A percentile compares a stretch with the other conserved stretches of the same genome.
Conservation (phyloP, 164 flowering plant species). For the Litsea cubeba region DNA sequence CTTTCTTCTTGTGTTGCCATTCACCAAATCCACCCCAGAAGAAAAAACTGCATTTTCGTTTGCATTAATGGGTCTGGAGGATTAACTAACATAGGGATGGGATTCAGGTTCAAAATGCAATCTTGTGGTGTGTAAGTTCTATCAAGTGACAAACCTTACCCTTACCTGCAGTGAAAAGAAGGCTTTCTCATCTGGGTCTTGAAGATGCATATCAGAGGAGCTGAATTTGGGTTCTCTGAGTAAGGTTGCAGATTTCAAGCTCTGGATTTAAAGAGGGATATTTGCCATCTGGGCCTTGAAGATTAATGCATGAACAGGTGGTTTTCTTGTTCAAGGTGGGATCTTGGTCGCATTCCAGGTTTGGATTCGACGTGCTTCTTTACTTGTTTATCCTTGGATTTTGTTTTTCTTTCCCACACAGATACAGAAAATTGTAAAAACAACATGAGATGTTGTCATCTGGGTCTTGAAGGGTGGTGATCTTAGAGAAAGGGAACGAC, state of each 20-base stretch:
- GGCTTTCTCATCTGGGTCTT: not conserved
- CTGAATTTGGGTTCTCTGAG: not conserved
- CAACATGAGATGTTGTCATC: not conserved
- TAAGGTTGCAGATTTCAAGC: not conserved
- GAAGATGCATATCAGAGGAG: not conserved
- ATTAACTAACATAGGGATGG: too few relatives aligned
- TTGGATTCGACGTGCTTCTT: not conserved
- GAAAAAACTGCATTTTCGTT: not conserved
- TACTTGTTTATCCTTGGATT: not conserved
- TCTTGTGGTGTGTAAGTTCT: not conserved
- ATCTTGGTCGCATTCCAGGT: constrained; percentile 9
- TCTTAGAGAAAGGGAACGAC: not conserved
- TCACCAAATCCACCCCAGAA: not conserved
- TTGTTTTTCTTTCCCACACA: not conserved
- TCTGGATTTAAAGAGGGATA: not conserved
- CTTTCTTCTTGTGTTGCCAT: not conserved
- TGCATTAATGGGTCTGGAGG: not conserved
- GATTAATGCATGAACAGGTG: not conserved
- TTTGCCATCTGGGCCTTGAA: not conserved
- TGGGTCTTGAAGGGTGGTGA: constrained; percentile 8
- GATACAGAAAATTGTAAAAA: not conserved
- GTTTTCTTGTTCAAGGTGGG: not conserved
- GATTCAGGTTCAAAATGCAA: not conserved
- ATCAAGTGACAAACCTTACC: not conserved
- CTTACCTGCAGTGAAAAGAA: not conserved